Base-by-base conservation (phyloP, 306 rosid species). In the Aeschynomene evenia region DNA sequence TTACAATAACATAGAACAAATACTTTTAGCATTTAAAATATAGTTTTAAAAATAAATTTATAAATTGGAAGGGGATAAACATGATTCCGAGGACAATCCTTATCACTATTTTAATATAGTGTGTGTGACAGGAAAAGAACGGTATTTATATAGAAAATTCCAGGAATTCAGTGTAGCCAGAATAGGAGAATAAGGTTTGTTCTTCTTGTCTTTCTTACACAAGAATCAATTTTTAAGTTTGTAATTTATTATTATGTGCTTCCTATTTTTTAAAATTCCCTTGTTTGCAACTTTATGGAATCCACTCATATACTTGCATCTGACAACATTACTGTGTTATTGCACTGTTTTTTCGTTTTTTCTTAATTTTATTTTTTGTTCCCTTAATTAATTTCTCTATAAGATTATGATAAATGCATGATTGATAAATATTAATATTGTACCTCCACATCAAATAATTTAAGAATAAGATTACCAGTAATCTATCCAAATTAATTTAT, bases 191-290 rank as follows among this genome's bases (percentile, higher is more conserved):
- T 73, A 67, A 66, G 81, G 86, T 72, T 82, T 80, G 65, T 89
- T 89, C 98, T 86, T 80, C 96, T 92, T 88, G 98, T 92, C 96
- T 76, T 81, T 78, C 89, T 78, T 79, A 63, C 57, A 57, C 73
- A 15, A 52, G 80, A 89, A 89, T 92, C 86, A 76, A 51, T 12
- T 75, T n/a, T 67, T 76, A 60, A n/a, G 60, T 10, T n/a, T 60
- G 22, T 33, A 33, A 33, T 67, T 46, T 53, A 48, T 76, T 34
- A 52, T 37, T 36, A 59, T 61, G 70, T 70, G 66, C 66, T 76
- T 33, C 7, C 8, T n/a, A 46, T 54, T 34, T 36, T 36, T 74
- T 67, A 68, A 36, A 74, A 55, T 71, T 19, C 67, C 76, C 65
- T 77, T 61, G 43, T 40, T 73, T 56, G 62, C 71, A 58, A 74